Evolutionary conservation across 2,329 filamentous ascomycete genomes (phyloP).

Genomic region (Trichoderma pleuroti): DNA sequence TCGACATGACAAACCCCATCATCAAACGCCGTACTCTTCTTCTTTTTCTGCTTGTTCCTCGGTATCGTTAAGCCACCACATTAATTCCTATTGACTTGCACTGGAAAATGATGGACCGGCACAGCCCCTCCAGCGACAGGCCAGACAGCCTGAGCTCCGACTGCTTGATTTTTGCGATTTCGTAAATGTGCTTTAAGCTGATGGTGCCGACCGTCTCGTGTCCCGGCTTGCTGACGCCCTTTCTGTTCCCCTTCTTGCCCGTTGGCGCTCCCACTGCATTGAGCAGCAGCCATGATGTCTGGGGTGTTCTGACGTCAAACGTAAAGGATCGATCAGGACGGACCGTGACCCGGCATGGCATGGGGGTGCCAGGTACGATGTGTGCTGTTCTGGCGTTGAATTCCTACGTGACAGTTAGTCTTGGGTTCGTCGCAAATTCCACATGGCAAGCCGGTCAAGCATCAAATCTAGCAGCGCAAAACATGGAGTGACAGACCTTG

Average conservation of each 20-base stretch:
- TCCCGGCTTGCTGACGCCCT: slow-evolving; percentile 72
- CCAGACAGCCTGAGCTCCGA: slow-evolving; percentile 71
- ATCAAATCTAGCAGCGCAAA: background rate
- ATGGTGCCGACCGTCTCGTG: slow-evolving; percentile 78
- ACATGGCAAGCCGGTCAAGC: too few species aligned
- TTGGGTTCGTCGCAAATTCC: background rate
- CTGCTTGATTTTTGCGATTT: slow-evolving; percentile 97
- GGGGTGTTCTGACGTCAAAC: slow-evolving; percentile 90
- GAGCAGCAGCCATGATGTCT: slow-evolving; percentile 86
- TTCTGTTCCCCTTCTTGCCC: slow-evolving; percentile 70
- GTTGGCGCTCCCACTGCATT: slow-evolving; percentile 73
- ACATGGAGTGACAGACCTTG: slow-evolving; percentile 61
- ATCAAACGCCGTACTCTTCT: background rate
- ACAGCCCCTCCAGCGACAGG: slow-evolving; percentile 65
- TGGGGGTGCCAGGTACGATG: slow-evolving; percentile 76
- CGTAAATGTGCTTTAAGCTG: slow-evolving; percentile 92
- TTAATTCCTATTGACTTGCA: slow-evolving; percentile 72
- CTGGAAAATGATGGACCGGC: slow-evolving; percentile 70
- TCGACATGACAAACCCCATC: background rate
- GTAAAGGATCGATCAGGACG: slow-evolving; percentile 88
- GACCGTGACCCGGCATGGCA: slow-evolving; percentile 86
- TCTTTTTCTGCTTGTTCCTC: background rate
- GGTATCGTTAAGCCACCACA: slow-evolving; percentile 55
- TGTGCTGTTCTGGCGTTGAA: slow-evolving; percentile 94
- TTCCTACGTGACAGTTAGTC: slow-evolving; percentile 57